Conservation (phyloP, 768 basidiomycete genomes). For the Hericium coralloides region DNA sequence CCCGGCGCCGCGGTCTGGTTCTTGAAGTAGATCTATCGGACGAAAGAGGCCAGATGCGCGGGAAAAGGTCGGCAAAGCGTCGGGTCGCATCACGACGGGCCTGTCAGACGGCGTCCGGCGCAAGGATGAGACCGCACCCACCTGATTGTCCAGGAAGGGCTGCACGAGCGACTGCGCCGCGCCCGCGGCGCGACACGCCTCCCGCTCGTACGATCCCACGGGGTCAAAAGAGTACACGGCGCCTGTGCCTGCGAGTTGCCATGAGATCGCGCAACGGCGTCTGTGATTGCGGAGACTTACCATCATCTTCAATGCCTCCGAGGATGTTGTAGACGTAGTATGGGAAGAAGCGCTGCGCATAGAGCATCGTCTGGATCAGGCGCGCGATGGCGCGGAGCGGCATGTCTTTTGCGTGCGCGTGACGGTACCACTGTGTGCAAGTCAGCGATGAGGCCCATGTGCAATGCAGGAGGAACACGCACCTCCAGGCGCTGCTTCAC, state of each 20-base stretch:
- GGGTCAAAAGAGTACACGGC: slow-evolving; percentile 99
- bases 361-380: slow-evolving; percentile 97
- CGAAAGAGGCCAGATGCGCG: slow-evolving; percentile 19
- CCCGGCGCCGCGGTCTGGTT: slow-evolving; percentile 79
- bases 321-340: slow-evolving; percentile 98
- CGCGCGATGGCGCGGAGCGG: slow-evolving; percentile 95
- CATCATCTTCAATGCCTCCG: slow-evolving; percentile 93
- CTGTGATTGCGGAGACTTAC: slow-evolving; percentile 34
- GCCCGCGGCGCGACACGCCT: slow-evolving; percentile 93
- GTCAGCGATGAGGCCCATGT: neutral
- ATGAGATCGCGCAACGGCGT: slow-evolving; percentile 2
- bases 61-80: slow-evolving; percentile 40
- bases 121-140: slow-evolving; percentile 28
- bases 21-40: slow-evolving; percentile 88
- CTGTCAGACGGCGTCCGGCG: neutral
- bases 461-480: neutral
- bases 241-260: slow-evolving; percentile 58
- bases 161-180: slow-evolving; percentile 92
- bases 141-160: slow-evolving; percentile 98
- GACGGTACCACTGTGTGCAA: slow-evolving; percentile 82
- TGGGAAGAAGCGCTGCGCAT: slow-evolving; percentile 93
- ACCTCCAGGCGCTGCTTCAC: slow-evolving; percentile 95
- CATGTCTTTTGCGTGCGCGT: slow-evolving; percentile 97
- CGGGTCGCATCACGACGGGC: slow-evolving; percentile 20
- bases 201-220: slow-evolving; percentile 95